phyloP scores from a whole-genome alignment of 192 early-diverging fungal genomes.

The Backusella macrospora region DNA sequence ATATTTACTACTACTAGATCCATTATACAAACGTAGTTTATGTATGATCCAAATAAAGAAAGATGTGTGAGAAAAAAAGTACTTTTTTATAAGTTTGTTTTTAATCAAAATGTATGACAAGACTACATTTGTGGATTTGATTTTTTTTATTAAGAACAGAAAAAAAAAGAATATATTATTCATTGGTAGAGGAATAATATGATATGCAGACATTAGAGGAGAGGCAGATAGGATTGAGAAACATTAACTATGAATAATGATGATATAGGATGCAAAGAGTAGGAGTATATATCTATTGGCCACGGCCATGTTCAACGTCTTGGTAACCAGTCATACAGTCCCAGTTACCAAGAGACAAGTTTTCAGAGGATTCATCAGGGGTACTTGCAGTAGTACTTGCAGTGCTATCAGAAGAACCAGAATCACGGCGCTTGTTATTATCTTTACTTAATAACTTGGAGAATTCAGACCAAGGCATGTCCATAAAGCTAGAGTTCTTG shows the following conservation, averaged over 20 bases:
- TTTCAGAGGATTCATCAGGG: slow-evolving; percentile 11
- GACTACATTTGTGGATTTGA: not conserved
- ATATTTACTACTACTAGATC: not conserved
- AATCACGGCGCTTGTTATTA: slow-evolving; percentile 23
- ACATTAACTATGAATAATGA: slow-evolving; percentile 10
- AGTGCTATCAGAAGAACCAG: slow-evolving; percentile 14
- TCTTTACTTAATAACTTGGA: slow-evolving; percentile 34
- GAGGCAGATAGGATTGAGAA: not conserved
- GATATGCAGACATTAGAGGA: not conserved
- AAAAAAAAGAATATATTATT: not conserved
- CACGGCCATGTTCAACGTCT: slow-evolving; percentile 15
- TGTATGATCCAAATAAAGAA: slow-evolving; percentile 1
- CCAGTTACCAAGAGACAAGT: slow-evolving; percentile 32
- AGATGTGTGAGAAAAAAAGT: slow-evolving; percentile 1
- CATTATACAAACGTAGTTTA: not conserved
- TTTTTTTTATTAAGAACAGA: not conserved
- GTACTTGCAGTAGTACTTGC: slow-evolving; percentile 18
- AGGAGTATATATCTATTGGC: not conserved
- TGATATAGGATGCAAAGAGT: slow-evolving; percentile 1
- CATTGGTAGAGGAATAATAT: not conserved
- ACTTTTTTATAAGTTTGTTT: slow-evolving; percentile 4
- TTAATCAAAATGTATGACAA: slow-evolving; percentile 15
- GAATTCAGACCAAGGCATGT: slow-evolving; percentile 45
- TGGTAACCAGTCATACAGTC: slow-evolving; percentile 36
- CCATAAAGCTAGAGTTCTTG: slow-evolving; percentile 44